These are phyloP conservation scores for Fusarium tupiense DNA, from an alignment of 2,329 filamentous ascomycete genomes.

Conservation along the genomic window DNA sequence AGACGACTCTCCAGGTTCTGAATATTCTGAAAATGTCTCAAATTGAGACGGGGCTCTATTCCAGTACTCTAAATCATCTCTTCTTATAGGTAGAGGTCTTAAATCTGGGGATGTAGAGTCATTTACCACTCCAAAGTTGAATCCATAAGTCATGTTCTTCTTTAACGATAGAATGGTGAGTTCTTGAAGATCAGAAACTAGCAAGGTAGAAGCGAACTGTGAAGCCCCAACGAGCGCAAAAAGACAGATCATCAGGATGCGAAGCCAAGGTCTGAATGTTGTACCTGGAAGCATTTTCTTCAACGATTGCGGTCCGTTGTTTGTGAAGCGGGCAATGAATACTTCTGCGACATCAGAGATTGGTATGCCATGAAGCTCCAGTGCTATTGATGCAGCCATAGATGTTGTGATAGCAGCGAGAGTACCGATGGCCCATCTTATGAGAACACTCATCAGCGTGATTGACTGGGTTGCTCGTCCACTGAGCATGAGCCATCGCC, in stretches of 20 bases:
- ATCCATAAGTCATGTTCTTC: background rate
- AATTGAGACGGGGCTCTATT: background rate
- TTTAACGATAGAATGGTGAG: background rate
- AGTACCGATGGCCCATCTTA: background rate
- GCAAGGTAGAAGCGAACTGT: background rate
- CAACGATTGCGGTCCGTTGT: background rate
- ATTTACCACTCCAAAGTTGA: background rate
- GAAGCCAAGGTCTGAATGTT: background rate
- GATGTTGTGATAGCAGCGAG: background rate
- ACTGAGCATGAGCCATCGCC: background rate
- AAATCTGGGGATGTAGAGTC: no score
- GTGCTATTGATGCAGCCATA: background rate
- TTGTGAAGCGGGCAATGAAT: background rate
- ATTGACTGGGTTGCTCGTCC: background rate
- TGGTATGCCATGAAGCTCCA: background rate
- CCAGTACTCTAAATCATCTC: background rate
- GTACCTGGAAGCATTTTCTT: background rate
- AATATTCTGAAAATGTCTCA: background rate
- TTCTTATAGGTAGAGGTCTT: background rate
- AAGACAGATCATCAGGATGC: background rate
- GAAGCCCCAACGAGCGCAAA: rapidly evolving
- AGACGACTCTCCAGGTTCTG: background rate
- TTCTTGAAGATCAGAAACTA: background rate
- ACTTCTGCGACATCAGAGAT: rapidly evolving
- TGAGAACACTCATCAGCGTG: background rate